These are phyloP conservation scores for Chrysanthemum makinoi DNA, from an alignment of 129 eudicot species.

Conservation along the genomic window DNA sequence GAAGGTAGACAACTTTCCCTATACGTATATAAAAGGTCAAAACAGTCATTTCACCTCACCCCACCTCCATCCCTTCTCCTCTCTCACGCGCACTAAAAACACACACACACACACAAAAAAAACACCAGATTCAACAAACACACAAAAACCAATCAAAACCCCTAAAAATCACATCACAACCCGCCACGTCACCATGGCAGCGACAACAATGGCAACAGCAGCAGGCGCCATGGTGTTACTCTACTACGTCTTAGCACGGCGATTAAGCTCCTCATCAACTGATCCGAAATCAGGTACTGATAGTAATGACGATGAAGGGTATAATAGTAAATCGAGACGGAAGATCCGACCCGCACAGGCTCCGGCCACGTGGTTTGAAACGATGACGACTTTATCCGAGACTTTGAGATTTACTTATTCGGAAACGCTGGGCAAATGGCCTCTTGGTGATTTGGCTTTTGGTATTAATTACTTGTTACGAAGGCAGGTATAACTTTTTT, in stretches of 20 bases:
- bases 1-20: too few species aligned
- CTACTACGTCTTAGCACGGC: constrained; percentile 66
- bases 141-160: constrained; percentile 17
- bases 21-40: constrained; percentile 18
- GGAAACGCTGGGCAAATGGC: constrained; percentile 98
- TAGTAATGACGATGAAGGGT: constrained; percentile 46
- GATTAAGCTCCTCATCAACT: constrained; percentile 35
- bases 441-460: constrained; percentile 92
- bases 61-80: constrained; percentile 9
- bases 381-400: constrained; percentile 77
- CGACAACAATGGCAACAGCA: constrained; percentile 91
- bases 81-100: constrained; percentile 16
- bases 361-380: constrained; percentile 96
- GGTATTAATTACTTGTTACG: constrained; percentile 89
- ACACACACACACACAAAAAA: constrained; percentile 15
- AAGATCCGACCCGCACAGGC: constrained; percentile 94
- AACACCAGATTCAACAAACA: constrained; percentile 20
- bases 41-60: constrained; percentile 26
- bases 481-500: constrained; percentile 67
- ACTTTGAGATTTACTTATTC: constrained; percentile 92
- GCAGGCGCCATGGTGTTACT: constrained; percentile 78
- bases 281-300: constrained; percentile 24
- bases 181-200: constrained; percentile 55
- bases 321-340: constrained; percentile 64
- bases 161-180: constrained; percentile 17